Evolutionary conservation across 306 rosid genomes (phyloP), one percentile per base, ranked within the genome.

Genomic region (Arachis hypogaea): DNA sequence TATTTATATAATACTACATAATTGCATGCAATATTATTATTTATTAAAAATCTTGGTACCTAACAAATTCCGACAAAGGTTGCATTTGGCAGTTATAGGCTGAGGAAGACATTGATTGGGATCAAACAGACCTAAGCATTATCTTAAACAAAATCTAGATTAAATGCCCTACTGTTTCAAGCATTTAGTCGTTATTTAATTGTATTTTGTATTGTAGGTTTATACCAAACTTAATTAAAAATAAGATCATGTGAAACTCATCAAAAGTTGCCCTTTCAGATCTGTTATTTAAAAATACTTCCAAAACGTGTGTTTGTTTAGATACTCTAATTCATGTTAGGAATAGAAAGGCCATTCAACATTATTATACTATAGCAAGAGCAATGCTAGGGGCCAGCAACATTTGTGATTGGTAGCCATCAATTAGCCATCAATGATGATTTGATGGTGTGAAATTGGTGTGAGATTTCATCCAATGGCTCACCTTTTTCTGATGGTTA

Each of bases 21-120:
- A 28, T 58, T 4, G 63, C 14, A 28, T 8, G 63, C 11, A 58
- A 58, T 29, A 58, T 68, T 67, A 47, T 66, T 33, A 33, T 33
- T 33, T 33, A 1, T 33, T 66, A 49, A 29, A 49, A 9, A 51
- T 5, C 56, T 29, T 6, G 7, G 11, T 12, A 67, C 47, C 59
- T 67, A 49, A 67, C 59, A 67, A 50, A 52, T 67, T 36, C 50
- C 51, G 73, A 5, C 62, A 69, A 14, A 54, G 51, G 46, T 33
- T 69, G 5, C 10, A 4, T 70, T 56, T 70, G 74, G 9, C 38
- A 7, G 50, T 16, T 42, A 7, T 52, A 68, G 50, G 42, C 11
- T 11, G 72, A 3, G 72, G 59, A 68, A 68, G 62, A 69, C 63
- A 38, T 36, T 68, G 62, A 69, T 58, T 58, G 41, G 63, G 41